phyloP scores from a whole-genome alignment of 768 basidiomycete species.

The Boletus pseudo-olivaceus region DNA sequence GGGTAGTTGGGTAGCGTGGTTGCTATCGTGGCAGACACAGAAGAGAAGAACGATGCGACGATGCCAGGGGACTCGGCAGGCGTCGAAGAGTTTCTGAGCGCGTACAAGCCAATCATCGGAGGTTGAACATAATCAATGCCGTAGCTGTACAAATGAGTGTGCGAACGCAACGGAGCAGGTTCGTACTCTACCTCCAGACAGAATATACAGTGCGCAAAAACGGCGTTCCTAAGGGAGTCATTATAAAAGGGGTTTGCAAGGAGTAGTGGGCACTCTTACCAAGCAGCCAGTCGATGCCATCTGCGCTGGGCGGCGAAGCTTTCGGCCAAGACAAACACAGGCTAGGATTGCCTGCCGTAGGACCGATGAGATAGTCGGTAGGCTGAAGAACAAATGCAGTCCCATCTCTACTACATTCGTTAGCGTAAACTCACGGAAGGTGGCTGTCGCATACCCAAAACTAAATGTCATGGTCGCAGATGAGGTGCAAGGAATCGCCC shows the following conservation, averaged over 20 bases:
- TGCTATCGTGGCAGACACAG: conserved; percentile 57
- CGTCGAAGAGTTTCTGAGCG: conserved; percentile 46
- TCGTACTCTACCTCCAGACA: conserved; percentile 57
- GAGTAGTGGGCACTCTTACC: conserved; percentile 37
- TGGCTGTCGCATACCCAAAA: conserved; percentile 53
- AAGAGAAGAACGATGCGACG: conserved; percentile 53
- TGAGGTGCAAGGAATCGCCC: conserved; percentile 72
- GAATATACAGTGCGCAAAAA: conserved; percentile 78
- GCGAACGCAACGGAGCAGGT: neutral
- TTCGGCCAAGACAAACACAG: conserved; percentile 75
- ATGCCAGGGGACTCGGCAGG: conserved; percentile 38
- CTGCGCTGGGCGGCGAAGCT: conserved; percentile 59
- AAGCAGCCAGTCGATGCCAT: conserved; percentile 83
- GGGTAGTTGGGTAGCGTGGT: conserved; percentile 73
- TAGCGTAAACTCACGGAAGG: neutral
- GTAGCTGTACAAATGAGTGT: conserved; percentile 42
- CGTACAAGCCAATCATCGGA: conserved; percentile 76
- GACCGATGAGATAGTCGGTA: conserved; percentile 75
- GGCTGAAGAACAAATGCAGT: conserved; percentile 60
- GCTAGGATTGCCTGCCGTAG: conserved; percentile 56
- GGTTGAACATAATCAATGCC: conserved; percentile 73
- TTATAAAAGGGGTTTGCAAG: neutral
- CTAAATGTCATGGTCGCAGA: conserved; percentile 56
- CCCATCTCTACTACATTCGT: conserved; percentile 19
- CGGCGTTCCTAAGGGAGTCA: conserved; percentile 43